phyloP scores from a whole-genome alignment of 208 protist genomes.

The Trypanosoma congolense region DNA sequence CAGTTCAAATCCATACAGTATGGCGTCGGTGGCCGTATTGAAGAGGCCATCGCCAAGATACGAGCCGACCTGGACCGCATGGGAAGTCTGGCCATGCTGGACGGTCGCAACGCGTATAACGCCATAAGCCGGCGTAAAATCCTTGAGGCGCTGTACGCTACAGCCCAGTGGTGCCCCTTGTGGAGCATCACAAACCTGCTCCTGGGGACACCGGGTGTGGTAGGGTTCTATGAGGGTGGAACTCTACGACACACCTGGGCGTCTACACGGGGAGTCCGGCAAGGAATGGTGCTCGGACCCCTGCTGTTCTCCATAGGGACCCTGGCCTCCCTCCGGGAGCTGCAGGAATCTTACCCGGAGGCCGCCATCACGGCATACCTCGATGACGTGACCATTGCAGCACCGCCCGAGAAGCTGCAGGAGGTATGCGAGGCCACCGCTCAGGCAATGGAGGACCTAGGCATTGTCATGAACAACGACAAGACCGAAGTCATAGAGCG shows the following conservation, averaged over 20 bases:
- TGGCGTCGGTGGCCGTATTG: constrained; percentile 21
- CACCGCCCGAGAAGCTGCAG: constrained; percentile 3
- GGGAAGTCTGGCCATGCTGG: constrained; percentile 25
- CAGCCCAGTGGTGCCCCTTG: constrained; percentile 2
- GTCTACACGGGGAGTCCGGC: constrained; percentile 27
- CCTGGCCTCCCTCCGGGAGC: constrained; percentile 6
- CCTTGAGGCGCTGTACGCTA: constrained; percentile 7
- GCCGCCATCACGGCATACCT: constrained; percentile 23
- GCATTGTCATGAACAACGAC: constrained; percentile 24
- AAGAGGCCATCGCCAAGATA: constrained; percentile 15
- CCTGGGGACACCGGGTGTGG: constrained; percentile 13
- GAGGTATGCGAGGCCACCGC: constrained; percentile 11
- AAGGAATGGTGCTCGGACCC: constrained; percentile 34
- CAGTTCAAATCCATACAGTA: constrained; percentile 10
- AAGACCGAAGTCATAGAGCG: constrained; percentile 19
- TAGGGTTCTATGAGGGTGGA: constrained; percentile 26
- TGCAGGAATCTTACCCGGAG: constrained; percentile 2
- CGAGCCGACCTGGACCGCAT: constrained; percentile 2
- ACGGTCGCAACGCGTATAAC: constrained; percentile 37
- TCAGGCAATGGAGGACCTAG: constrained; percentile 10
- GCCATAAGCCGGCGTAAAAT: constrained; percentile 3
- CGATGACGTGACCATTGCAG: constrained; percentile 28
- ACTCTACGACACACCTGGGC: not conserved
- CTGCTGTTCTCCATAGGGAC: constrained; percentile 28
- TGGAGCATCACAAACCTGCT: constrained; percentile 18